These are phyloP conservation scores for Coemansia sp. DNA, from an alignment of 192 early-diverging fungal species.

Conservation along the genomic window DNA sequence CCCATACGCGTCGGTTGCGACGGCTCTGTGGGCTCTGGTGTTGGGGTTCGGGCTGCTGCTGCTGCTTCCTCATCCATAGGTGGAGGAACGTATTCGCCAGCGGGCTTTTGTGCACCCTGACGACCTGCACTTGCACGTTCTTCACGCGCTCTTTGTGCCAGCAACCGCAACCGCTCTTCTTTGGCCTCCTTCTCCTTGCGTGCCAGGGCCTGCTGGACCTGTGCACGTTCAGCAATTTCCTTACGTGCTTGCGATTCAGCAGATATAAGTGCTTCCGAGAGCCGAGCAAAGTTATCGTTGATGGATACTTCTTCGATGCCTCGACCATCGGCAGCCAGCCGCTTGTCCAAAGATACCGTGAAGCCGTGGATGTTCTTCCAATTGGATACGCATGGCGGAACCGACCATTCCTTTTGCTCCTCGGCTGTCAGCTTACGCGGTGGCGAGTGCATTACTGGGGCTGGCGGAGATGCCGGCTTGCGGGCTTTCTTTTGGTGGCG, in stretches of 20 bases:
- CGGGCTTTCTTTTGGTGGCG: constrained; percentile 88
- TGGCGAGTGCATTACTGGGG: constrained; percentile 98
- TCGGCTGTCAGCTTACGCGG: constrained; percentile 94
- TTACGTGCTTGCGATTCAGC: constrained; percentile 92
- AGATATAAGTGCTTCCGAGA: constrained; percentile 89
- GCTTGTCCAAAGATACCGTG: constrained; percentile 98
- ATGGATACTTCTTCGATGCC: constrained; percentile 88
- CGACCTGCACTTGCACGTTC: constrained; percentile 58
- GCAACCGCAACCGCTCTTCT: constrained; percentile 81
- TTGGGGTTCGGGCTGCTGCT: constrained; percentile 11
- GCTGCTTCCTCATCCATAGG: constrained; percentile 17
- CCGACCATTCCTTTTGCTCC: constrained; percentile 95
- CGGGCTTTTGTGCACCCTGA: constrained; percentile 4
- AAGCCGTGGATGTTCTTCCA: constrained; percentile 99
- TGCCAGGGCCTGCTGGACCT: constrained; percentile 89
- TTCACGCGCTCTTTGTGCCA: constrained; percentile 94
- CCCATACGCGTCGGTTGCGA: constrained; percentile 1
- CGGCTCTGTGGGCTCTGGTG: background rate
- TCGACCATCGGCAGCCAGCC: constrained; percentile 93
- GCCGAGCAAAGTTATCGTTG: constrained; percentile 95
- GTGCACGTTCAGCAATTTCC: constrained; percentile 85
- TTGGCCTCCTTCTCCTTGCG: constrained; percentile 92
- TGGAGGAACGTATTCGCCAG: constrained; percentile 17
- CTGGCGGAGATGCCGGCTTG: constrained; percentile 83
- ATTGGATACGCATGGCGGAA: constrained; percentile 98